phyloP scores from a whole-genome alignment of 208 protist genomes.

The Vickermania ingenoplastis region DNA sequence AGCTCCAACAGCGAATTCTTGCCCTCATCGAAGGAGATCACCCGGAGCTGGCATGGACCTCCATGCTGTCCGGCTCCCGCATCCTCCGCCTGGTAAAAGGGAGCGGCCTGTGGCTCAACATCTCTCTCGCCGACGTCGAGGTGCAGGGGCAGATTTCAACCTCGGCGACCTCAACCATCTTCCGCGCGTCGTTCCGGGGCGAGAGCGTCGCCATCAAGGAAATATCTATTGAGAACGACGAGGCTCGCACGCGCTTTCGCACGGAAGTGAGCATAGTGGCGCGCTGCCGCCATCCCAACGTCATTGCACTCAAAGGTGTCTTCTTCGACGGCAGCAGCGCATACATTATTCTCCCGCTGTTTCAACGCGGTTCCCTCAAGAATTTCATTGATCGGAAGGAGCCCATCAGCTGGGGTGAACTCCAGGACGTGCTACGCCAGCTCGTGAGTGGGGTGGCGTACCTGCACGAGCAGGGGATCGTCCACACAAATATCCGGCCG shows the following conservation, averaged over 20 bases:
- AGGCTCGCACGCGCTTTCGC: slow-evolving; percentile 30
- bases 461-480: slow-evolving; percentile 65
- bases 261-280: slow-evolving; percentile 54
- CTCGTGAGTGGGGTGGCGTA: slow-evolving; percentile 52
- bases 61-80: slow-evolving; percentile 42
- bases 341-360: slow-evolving; percentile 57
- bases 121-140: slow-evolving; percentile 56
- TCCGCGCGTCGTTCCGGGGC: slow-evolving; percentile 38
- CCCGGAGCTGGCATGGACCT: slow-evolving; percentile 64
- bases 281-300: slow-evolving; percentile 46
- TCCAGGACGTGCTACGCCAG: slow-evolving; percentile 66
- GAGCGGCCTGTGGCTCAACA: slow-evolving; percentile 56
- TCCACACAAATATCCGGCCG: slow-evolving; percentile 69
- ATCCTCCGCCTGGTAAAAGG: slow-evolving; percentile 57
- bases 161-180: slow-evolving; percentile 65
- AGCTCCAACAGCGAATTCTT: slow-evolving; percentile 41
- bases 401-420: slow-evolving; percentile 21
- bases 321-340: slow-evolving; percentile 68
- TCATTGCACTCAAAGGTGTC: slow-evolving; percentile 58
- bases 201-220: slow-evolving; percentile 64
- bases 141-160: slow-evolving; percentile 38
- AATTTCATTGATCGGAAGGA: slow-evolving; percentile 23
- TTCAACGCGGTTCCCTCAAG: slow-evolving; percentile 35
- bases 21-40: slow-evolving; percentile 40
- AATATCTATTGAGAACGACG: slow-evolving; percentile 41